Evolutionary conservation across 805 yeast genomes (phyloP).

Genomic region (Lipomyces starkeyi): DNA sequence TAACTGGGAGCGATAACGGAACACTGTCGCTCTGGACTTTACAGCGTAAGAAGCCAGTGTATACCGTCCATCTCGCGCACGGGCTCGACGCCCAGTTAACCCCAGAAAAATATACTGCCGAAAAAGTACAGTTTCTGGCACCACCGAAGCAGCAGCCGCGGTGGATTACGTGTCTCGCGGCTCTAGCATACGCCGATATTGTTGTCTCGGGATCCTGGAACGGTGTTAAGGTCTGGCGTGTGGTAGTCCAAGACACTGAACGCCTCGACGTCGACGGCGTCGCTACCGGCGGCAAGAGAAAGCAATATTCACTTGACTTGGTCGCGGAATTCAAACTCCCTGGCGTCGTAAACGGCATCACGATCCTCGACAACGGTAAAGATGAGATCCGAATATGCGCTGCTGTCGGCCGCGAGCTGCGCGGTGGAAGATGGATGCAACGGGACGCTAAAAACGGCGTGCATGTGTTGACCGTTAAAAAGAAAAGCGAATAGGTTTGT

Average conservation of each 20-base stretch:
- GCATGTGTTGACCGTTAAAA: slow-evolving; percentile 19
- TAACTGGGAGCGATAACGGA: slow-evolving; percentile 96
- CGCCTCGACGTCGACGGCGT: slow-evolving; percentile 20
- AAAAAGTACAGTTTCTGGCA: slow-evolving; percentile 42
- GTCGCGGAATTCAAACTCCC: slow-evolving; percentile 22
- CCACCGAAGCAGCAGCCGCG: slow-evolving; percentile 74
- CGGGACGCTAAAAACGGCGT: slow-evolving; percentile 24
- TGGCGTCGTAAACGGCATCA: slow-evolving; percentile 32
- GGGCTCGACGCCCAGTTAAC: slow-evolving; percentile 63
- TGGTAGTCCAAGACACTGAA: slow-evolving; percentile 18
- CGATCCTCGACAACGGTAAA: slow-evolving; percentile 25
- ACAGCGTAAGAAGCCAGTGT: slow-evolving; percentile 86
- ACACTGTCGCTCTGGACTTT: slow-evolving; percentile 87
- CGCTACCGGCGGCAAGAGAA: slow-evolving; percentile 15
- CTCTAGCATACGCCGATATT: slow-evolving; percentile 83
- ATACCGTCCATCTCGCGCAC: slow-evolving; percentile 72
- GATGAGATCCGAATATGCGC: slow-evolving; percentile 22
- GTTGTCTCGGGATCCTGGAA: slow-evolving; percentile 89
- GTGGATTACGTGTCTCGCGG: slow-evolving; percentile 81
- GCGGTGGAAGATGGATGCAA: slow-evolving; percentile 32
- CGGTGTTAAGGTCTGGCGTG: slow-evolving; percentile 79
- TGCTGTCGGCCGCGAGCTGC: slow-evolving; percentile 31
- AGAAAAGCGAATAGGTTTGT: neutral
- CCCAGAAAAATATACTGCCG: slow-evolving; percentile 61
- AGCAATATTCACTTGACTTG: slow-evolving; percentile 23